phyloP scores from a whole-genome alignment of 1,139 yeast species.

The Yamadazyma dushanensis region DNA sequence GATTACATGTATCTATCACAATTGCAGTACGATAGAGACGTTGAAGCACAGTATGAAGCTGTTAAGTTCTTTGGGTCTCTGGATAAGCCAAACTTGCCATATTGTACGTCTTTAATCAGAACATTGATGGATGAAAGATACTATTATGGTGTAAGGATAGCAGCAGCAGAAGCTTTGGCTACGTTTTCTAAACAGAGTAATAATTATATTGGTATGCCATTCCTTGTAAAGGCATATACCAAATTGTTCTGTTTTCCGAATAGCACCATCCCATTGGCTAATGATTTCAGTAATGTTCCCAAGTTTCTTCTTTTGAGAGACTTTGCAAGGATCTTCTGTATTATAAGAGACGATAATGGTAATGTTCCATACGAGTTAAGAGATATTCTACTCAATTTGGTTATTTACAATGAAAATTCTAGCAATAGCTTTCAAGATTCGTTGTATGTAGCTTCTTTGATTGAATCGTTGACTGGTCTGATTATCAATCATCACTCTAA shows the following conservation, averaged over 20 bases:
- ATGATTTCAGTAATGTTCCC: constrained; percentile 72
- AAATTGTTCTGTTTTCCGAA: constrained; percentile 70
- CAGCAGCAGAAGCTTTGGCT: constrained; percentile 82
- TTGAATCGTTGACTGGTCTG: constrained; percentile 52
- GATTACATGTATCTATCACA: constrained; percentile 96
- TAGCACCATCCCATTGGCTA: constrained; percentile 69
- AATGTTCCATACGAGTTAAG: constrained; percentile 66
- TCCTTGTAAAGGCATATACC: constrained; percentile 70
- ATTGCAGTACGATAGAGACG: constrained; percentile 90
- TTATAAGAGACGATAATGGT: constrained; percentile 62
- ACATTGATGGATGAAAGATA: constrained; percentile 84
- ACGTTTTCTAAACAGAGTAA: constrained; percentile 61
- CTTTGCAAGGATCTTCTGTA: constrained; percentile 62
- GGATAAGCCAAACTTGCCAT: constrained; percentile 57
- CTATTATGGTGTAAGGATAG: constrained; percentile 84
- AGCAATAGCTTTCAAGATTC: constrained; percentile 77
- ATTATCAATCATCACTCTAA: constrained; percentile 23
- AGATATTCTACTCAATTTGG: constrained; percentile 63
- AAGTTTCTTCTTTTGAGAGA: constrained; percentile 69
- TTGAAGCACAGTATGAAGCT: constrained; percentile 92
- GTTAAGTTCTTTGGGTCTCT: constrained; percentile 67
- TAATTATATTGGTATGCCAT: constrained; percentile 69
- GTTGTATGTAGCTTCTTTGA: constrained; percentile 59
- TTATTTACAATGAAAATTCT: constrained; percentile 84
- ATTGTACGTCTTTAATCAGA: constrained; percentile 76